phyloP scores from a whole-genome alignment of 2,329 filamentous ascomycete genomes.

The Plenodomus biglobosus region DNA sequence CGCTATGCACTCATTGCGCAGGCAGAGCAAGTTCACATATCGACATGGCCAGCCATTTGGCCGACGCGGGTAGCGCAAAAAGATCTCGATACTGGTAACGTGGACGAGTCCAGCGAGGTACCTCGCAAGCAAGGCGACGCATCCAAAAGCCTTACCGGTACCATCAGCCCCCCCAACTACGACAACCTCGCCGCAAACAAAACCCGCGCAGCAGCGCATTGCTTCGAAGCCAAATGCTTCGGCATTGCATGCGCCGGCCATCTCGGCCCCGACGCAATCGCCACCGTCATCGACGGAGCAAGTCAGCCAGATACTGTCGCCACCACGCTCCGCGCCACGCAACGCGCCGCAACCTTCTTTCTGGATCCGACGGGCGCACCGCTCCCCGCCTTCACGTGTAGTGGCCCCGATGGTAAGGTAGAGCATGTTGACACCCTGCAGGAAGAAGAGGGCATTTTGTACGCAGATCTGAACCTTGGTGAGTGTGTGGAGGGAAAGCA shows the following conservation, averaged over 20 bases:
- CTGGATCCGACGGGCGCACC: constrained; percentile 54
- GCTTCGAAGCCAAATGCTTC: constrained; percentile 61
- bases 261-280: constrained; percentile 47
- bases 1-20: constrained; percentile 57
- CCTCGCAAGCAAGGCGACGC: too few relatives aligned
- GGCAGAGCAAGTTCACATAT: constrained; percentile 59
- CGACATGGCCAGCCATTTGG: constrained; percentile 59
- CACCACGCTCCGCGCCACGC: constrained; percentile 42
- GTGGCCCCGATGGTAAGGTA: constrained; percentile 18
- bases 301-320: constrained; percentile 30
- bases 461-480: constrained; percentile 54
- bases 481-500: constrained; percentile 59
- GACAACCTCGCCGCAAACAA: constrained; percentile 58
- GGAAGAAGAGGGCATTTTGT: constrained; percentile 53
- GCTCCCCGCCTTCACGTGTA: constrained; percentile 44
- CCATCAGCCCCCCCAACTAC: constrained; percentile 44
- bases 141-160: not conserved
- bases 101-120: not conserved
- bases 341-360: constrained; percentile 54
- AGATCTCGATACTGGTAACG: not conserved
- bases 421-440: constrained; percentile 46
- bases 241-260: constrained; percentile 54
- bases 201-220: constrained; percentile 57
- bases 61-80: constrained; percentile 46
- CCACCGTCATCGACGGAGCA: constrained; percentile 36